These are phyloP conservation scores for Pseudogymnoascus sp. DNA, from an alignment of 2,329 filamentous ascomycete genomes.

Conservation along the genomic window DNA sequence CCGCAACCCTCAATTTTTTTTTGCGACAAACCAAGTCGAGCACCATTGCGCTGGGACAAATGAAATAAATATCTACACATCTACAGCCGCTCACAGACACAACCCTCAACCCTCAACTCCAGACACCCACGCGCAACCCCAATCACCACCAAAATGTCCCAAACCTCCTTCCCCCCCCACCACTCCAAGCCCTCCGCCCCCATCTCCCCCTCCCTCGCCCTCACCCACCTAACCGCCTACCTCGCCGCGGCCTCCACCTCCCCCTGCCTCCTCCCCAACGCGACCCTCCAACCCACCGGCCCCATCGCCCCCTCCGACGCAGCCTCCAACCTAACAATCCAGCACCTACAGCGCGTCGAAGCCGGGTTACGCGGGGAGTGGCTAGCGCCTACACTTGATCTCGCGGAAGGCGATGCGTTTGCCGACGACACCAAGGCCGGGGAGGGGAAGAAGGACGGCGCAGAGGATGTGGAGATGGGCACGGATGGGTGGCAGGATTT, in stretches of 20 bases:
- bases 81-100: background rate
- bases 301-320: slow-evolving; percentile 20
- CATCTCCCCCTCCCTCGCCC: slow-evolving; percentile 23
- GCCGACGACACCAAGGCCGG: slow-evolving; percentile 18
- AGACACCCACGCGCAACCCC: background rate
- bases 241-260: slow-evolving; percentile 21
- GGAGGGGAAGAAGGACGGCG: background rate
- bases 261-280: slow-evolving; percentile 29
- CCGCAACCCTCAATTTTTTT: background rate
- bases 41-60: background rate
- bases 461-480: slow-evolving; percentile 20
- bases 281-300: slow-evolving; percentile 26
- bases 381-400: slow-evolving; percentile 36
- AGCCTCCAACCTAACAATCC: slow-evolving; percentile 37
- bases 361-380: slow-evolving; percentile 45
- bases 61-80: background rate
- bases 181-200: slow-evolving; percentile 22
- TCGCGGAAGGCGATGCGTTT: slow-evolving; percentile 27
- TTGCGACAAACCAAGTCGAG: no score
- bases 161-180: slow-evolving; percentile 26
- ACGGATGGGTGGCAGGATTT: slow-evolving; percentile 30
- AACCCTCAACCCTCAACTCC: background rate
- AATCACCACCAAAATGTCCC: slow-evolving; percentile 19
- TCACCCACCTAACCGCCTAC: slow-evolving; percentile 26
- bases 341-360: slow-evolving; percentile 46